Conservation (phyloP, 106 monocot genomes). For the Ottelia alismoides region DNA sequence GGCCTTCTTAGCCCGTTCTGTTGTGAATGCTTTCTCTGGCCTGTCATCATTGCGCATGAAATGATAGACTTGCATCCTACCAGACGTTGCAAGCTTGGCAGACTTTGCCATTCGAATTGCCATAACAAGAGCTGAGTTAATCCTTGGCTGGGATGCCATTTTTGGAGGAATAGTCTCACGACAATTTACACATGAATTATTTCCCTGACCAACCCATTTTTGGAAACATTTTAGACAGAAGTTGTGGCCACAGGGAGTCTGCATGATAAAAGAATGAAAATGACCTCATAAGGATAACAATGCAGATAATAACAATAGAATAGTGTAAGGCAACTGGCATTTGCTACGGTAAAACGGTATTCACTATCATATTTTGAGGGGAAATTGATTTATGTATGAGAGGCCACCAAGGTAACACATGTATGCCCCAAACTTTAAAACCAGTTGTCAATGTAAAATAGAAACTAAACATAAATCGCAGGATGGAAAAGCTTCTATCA, state of each 20-base stretch:
- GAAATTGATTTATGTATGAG: no score
- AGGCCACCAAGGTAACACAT: no score
- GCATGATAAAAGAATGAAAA: conserved; percentile 5
- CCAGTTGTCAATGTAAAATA: no score
- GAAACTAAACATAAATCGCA: no score
- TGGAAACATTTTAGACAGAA: conserved; percentile 80
- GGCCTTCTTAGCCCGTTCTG: conserved; percentile 73
- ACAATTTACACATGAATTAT: conserved; percentile 64
- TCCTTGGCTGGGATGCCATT: conserved; percentile 67
- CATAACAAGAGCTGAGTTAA: conserved; percentile 71
- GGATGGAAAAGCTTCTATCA: no score
- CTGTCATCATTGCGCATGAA: conserved; percentile 62
- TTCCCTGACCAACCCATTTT: conserved; percentile 47
- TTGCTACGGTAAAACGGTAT: no score
- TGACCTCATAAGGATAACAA: no score
- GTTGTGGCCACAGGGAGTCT: conserved; percentile 88
- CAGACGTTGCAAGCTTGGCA: conserved; percentile 21
- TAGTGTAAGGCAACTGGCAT: no score
- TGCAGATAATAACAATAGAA: no score
- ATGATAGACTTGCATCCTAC: conserved; percentile 29
- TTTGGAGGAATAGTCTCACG: conserved; percentile 52
- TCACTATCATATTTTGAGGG: no score
- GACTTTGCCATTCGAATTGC: conserved; percentile 76
- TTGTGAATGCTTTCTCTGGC: conserved; percentile 87
- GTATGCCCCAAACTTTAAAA: no score